Evolutionary conservation across 257 asterid genomes (phyloP), one percentile per base, ranked within the genome.

Genomic region (Catharanthus roseus): DNA sequence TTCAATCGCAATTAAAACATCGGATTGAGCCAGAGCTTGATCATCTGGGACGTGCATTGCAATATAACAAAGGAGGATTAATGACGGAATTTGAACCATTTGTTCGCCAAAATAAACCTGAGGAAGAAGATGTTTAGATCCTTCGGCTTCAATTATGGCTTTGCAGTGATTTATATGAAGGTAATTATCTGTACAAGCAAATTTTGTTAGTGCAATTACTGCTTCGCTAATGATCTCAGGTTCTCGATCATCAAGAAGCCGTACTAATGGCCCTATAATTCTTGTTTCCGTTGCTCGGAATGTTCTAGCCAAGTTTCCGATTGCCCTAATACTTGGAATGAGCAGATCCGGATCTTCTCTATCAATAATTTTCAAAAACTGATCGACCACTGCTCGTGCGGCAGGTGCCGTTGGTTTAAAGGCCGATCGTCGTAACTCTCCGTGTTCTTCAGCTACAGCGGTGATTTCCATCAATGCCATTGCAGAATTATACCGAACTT

Each of bases 401-500:
- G 88, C 93, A 0, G 93, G 88, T 0, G 97, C 82, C 5, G 88
- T 90, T 0, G 96, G 97, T 55, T 90, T 90, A 60, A 90, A 90
- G 19, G 97, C 90, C 1, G 89, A 80, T 0, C 87, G 86, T 49
- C 97, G 74, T 47, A 90, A 65, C 0, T 82, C 84, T 0, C 86
- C 53, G 15, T 90, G 82, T 54, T 83, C 85, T 31, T 88, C 93
- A 0, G 96, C 95, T 11, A 90, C 91, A 0, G 84, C 81, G 0
- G 96, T 85, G 75, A 90, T 90, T 50, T 88, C 97, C 97, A 85
- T 90, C 5, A 90, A n/a, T 15, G 96, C 96, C 93, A 90, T 78
- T 49, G 89, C 87, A 4, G 95, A 88, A 68, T 90, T 77, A 80
- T 84, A 85, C 47, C 74, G 77, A 8, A 90, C 85, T 19, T 90